Percentiles rank a stretch among this genome's conserved stretches.
Conservation (phyloP, 441 rosid genomes). For the Mallotus repandus region DNA sequence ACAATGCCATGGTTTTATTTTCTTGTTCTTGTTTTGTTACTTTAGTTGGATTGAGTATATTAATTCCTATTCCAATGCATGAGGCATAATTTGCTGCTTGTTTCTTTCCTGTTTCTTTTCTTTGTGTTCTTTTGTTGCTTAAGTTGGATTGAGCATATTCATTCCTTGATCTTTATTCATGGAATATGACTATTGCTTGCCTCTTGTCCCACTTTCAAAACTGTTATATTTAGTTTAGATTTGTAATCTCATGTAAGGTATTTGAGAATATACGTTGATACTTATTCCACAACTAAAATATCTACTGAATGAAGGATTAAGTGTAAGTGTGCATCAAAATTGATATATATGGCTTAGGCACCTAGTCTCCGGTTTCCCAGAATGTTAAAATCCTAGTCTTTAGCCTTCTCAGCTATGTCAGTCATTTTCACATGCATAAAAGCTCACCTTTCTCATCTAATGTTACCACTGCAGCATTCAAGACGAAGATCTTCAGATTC, state of each 20-base stretch:
- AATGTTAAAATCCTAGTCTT: neutral
- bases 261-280: no score
- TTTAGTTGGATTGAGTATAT: neutral
- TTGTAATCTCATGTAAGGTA: neutral
- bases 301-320: neutral
- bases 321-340: neutral
- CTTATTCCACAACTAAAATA: neutral
- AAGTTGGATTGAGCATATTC: neutral
- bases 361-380: neutral
- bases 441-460: constrained; percentile 10
- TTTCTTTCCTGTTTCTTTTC: neutral
- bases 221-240: neutral
- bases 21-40: neutral
- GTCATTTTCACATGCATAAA: neutral
- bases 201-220: neutral
- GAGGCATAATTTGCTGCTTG: neutral
- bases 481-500: constrained; percentile 61
- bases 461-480: constrained; percentile 56
- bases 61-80: neutral
- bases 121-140: neutral
- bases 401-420: neutral
- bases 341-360: neutral
- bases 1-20: neutral
- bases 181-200: no score
- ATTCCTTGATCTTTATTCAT: neutral